Base-by-base conservation (phyloP, 2,329 filamentous ascomycete species). In the Cladosporium sp. region DNA sequence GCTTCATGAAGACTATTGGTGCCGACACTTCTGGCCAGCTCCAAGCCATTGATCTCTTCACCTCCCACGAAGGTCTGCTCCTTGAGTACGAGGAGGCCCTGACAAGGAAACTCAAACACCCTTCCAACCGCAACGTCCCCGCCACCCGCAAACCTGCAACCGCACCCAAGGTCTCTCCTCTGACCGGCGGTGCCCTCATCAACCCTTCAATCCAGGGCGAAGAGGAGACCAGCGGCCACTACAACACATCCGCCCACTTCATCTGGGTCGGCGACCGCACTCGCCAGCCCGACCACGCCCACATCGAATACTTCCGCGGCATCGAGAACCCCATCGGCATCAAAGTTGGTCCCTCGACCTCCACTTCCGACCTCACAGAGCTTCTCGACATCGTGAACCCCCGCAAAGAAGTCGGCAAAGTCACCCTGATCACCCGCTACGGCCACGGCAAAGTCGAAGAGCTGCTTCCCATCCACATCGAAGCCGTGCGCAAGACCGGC, bases 251-350 rank as follows among this genome's bases (percentile, higher is more conserved):
- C 5, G 92, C 92, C 0, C 95, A 99, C 77, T 98, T 99, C 82
- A 86, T 99, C 77, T 99, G 95, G 95, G 96, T 99, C 72, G 95
- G 95, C 64, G 95, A 99, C 79, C 91, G 95, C 70, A 99, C 95
- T 1, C 88, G 95, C 56, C 94, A 98, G 79, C 87, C 97, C 55
- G 91, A 95, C 75, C 92, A 94, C 72, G 94, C 91, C 0, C 95
- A 99, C 78, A 91, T 99, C 68, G 95, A 99, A 80, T 99, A 96
- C 84, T 96, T 98, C 85, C 90, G 95, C 55, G 95, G 95, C 66
- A 90, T 99, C 70, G 90, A 92, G 73, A 99, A 99, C 80, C 95
- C 95, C 0, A 92, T 99, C 72, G 95, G 95, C 68, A 89, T 99
- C 79, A 99, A 99, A 79, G 91, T 99, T 66, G 95, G 95, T 0